Evolutionary conservation across 148 eudicot genomes (phyloP).

Genomic region (Cornus controversa): DNA sequence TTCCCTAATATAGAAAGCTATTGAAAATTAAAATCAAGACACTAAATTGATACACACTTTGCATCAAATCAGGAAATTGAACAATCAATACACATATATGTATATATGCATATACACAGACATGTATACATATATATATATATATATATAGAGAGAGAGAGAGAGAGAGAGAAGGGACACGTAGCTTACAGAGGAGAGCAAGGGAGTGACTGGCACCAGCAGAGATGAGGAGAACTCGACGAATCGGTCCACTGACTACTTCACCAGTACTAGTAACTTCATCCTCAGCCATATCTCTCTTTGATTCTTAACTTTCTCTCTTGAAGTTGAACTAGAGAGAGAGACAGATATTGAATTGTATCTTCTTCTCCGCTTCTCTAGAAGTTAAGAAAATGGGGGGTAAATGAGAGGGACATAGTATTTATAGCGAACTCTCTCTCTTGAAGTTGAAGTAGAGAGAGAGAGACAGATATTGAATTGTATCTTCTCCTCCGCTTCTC

Average conservation of each 20-base stretch:
- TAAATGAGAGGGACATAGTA: too few species aligned
- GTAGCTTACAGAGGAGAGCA: constrained; percentile 74
- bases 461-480: too few species aligned
- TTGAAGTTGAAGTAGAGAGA: too few species aligned
- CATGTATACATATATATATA: too few species aligned
- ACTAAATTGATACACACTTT: neutral
- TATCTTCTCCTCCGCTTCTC: too few species aligned
- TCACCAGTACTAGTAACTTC: constrained; percentile 18
- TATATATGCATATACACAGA: too few species aligned
- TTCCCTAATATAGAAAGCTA: neutral
- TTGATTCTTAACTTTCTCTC: too few species aligned
- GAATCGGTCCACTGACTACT: constrained; percentile 23
- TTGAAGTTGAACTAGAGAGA: too few species aligned
- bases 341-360: too few species aligned
- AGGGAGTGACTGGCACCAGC: constrained; percentile 98
- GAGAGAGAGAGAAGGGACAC: neutral
- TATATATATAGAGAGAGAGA: neutral
- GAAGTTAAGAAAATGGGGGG: too few species aligned
- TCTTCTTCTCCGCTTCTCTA: too few species aligned
- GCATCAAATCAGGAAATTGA: neutral
- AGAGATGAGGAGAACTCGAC: constrained; percentile 59
- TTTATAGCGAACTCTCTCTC: too few species aligned
- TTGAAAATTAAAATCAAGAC: neutral
- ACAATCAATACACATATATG: neutral
- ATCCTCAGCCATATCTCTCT: constrained; percentile 29